phyloP scores from a whole-genome alignment of 306 rosid genomes.

The Gastrolobium villosum region DNA sequence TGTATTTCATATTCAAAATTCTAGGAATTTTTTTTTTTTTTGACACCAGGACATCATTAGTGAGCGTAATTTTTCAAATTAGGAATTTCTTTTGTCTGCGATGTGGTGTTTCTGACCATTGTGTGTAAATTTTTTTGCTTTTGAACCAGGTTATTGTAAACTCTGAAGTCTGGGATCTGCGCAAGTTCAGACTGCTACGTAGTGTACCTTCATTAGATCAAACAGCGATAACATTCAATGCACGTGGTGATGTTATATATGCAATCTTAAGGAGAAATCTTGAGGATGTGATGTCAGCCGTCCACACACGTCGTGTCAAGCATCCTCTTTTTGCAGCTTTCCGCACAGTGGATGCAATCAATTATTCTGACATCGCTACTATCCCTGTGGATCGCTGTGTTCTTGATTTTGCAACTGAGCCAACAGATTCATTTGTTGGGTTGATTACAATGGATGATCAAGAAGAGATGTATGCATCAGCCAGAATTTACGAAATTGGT shows the following conservation, averaged over 20 bases:
- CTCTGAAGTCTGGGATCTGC: slow-evolving; percentile 99
- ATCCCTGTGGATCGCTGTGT: slow-evolving; percentile 93
- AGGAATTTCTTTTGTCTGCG: not conserved
- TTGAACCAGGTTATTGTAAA: slow-evolving; percentile 87
- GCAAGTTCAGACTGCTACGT: slow-evolving; percentile 87
- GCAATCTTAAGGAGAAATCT: slow-evolving; percentile 93
- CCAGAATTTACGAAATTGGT: slow-evolving; percentile 90
- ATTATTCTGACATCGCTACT: slow-evolving; percentile 95
- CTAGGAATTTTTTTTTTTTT: slow-evolving; percentile 2
- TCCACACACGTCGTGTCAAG: slow-evolving; percentile 84
- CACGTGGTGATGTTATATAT: slow-evolving; percentile 96
- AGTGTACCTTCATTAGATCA: slow-evolving; percentile 98
- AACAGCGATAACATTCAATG: slow-evolving; percentile 87
- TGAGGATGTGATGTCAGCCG: slow-evolving; percentile 95
- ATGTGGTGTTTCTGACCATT: slow-evolving; percentile 29
- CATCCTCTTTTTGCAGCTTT: slow-evolving; percentile 91
- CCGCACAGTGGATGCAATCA: slow-evolving; percentile 96
- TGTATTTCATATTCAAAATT: not conserved
- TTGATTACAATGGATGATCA: slow-evolving; percentile 96
- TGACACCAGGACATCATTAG: not conserved
- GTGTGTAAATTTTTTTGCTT: not conserved
- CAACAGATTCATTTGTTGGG: slow-evolving; percentile 95
- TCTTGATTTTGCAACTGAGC: slow-evolving; percentile 92
- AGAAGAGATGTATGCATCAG: slow-evolving; percentile 92
- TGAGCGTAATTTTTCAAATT: not conserved